A percentile compares a stretch with the other conserved stretches of the same genome.
Conservation (phyloP, 495 filamentous ascomycete genomes). For the Terfezia boudieri region DNA sequence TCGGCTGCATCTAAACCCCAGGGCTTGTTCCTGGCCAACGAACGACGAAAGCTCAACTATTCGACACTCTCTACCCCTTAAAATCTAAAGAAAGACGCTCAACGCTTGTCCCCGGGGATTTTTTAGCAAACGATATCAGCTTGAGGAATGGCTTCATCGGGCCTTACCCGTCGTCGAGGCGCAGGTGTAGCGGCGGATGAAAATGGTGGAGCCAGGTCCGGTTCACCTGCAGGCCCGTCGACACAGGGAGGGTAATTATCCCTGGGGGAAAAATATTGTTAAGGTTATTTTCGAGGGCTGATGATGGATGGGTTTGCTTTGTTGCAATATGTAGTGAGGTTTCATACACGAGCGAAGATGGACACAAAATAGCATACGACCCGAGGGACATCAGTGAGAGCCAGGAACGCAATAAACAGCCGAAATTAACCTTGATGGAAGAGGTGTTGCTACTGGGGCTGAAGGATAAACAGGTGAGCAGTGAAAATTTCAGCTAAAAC, state of each 20-base stretch:
- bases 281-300: no score
- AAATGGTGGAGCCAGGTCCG: not conserved
- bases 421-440: constrained; percentile 96
- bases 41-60: no score
- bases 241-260: not conserved
- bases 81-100: no score
- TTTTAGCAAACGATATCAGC: no score
- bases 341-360: constrained; percentile 52
- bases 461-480: constrained; percentile 88
- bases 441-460: constrained; percentile 82
- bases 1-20: no score
- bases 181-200: not conserved
- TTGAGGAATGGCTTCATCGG: not conserved
- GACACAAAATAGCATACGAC: constrained; percentile 96
- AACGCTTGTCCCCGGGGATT: no score
- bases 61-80: no score
- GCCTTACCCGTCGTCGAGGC: not conserved
- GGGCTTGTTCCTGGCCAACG: no score
- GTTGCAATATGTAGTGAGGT: not conserved
- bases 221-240: not conserved
- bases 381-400: constrained; percentile 93
- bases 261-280: no score
- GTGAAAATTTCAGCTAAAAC: not conserved
- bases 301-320: no score
- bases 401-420: constrained; percentile 88